Evolutionary conservation across 257 asterid genomes (phyloP).

Genomic region (Ophiorrhiza pumila): DNA sequence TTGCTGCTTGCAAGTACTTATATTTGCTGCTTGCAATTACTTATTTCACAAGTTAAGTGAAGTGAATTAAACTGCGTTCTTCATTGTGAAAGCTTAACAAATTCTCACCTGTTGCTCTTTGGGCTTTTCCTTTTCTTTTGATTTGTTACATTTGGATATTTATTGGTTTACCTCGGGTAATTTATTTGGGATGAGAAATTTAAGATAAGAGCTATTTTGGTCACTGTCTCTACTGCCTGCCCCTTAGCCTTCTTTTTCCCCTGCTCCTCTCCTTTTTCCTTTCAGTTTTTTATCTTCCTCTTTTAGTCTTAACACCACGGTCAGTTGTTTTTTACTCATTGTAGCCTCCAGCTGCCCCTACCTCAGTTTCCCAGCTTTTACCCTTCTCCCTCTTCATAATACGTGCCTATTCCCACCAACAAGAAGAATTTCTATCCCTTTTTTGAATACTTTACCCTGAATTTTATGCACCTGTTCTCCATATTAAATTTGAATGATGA

Average conservation of each 20-base stretch:
- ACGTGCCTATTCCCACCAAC: background rate
- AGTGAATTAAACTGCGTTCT: background rate
- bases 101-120: background rate
- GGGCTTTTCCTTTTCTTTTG: background rate
- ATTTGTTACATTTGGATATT: background rate
- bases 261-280: background rate
- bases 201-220: background rate
- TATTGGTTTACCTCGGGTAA: background rate
- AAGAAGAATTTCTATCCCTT: background rate
- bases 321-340: background rate
- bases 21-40: too few relatives aligned
- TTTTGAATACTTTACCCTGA: too few relatives aligned
- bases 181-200: background rate
- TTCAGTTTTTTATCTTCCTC: background rate
- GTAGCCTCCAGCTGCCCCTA: background rate
- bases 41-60: too few relatives aligned
- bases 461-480: background rate
- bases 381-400: background rate
- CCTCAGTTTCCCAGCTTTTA: background rate
- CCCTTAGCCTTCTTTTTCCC: background rate
- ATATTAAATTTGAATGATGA: background rate
- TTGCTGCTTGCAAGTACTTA: too few relatives aligned
- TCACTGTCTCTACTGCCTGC: background rate
- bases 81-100: too few relatives aligned
- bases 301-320: background rate